Base-by-base conservation (phyloP, 176 grass and related monocot genomes). In the Oryza nivara region DNA sequence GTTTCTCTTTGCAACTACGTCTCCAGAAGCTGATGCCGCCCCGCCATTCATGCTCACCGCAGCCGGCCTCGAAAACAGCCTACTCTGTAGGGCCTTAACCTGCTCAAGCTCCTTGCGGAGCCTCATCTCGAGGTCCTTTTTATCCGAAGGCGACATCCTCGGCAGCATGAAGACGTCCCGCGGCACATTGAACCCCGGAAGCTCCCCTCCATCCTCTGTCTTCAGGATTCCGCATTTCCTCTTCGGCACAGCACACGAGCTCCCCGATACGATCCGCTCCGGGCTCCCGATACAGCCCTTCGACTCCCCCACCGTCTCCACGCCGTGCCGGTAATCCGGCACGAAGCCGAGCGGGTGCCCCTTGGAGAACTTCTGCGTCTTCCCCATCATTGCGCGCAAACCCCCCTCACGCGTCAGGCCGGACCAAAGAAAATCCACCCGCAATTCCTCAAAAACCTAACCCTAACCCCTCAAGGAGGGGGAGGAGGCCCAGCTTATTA, bases 361-460 rank as follows among this genome's bases (percentile, higher is more conserved):
- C 78, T 99, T 99, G 4, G 91, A 89, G 86, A 99, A 92, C 86
- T 85, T 96, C 36, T 96, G 93, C 54, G 97, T 83, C 88, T 96
- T 99, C 72, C 97, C 97, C 93, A 99, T 96, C 91, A 93, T 90
- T 82, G 70, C 67, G 77, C 35, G 19, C 35, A 23, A 11, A 9
- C 43, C 60, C 43, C 60, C 41, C 79, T 19, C 70, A 9, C 7
- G 84, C 49, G 80, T 70, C 69, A 32, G 77, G 51, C 85, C 36
- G 75, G 76, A 46, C 34, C 32, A 6, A 40, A 32, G 35, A 38
- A 88, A 83, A 82, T 84, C n/a, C 82, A 22, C 13, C 65, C 83
- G 7, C 30, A 44, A 86, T 83, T 91, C 70, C 34, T 70, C 52
- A 79, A 84, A 84, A 67, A 85, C 85, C 77, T 88, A 91, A 93